Evolutionary conservation across 257 asterid genomes (phyloP).

Genomic region (Leptodermis oblonga): DNA sequence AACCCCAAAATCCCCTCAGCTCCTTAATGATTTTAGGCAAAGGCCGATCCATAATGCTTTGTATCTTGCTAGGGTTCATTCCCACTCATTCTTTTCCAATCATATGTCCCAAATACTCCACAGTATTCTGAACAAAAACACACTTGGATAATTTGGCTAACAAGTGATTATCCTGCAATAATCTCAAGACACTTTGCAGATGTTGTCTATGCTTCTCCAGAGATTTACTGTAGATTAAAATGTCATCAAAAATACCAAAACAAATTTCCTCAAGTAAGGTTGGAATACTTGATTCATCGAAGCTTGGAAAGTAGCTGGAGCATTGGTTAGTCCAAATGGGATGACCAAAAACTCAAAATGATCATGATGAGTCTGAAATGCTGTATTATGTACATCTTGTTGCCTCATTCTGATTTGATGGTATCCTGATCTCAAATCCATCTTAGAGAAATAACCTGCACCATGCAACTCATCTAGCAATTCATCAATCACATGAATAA

Average conservation of each 20-base stretch:
- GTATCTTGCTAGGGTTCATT: not conserved
- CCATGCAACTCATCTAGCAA: too few relatives aligned
- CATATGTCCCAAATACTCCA: not conserved
- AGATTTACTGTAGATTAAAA: not conserved
- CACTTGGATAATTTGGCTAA: not conserved
- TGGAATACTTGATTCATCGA: not conserved
- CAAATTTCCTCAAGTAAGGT: not conserved
- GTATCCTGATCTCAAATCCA: not conserved
- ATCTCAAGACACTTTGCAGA: not conserved
- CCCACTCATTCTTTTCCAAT: not conserved
- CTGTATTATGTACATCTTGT: not conserved
- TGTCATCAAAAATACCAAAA: not conserved
- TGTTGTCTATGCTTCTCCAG: not conserved
- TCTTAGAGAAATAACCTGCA: too few relatives aligned
- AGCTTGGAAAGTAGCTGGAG: not conserved
- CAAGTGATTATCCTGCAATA: not conserved
- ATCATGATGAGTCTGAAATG: not conserved
- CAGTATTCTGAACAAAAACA: not conserved
- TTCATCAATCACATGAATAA: not conserved
- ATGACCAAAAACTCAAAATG: not conserved
- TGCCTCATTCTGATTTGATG: not conserved
- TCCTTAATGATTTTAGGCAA: not conserved
- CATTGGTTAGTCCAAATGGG: not conserved
- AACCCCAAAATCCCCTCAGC: not conserved
- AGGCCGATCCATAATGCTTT: not conserved